Evolutionary conservation across 1,284 basidiomycete genomes (phyloP), one percentile per base, ranked within the genome.

Genomic region (Ustilago sp.): DNA sequence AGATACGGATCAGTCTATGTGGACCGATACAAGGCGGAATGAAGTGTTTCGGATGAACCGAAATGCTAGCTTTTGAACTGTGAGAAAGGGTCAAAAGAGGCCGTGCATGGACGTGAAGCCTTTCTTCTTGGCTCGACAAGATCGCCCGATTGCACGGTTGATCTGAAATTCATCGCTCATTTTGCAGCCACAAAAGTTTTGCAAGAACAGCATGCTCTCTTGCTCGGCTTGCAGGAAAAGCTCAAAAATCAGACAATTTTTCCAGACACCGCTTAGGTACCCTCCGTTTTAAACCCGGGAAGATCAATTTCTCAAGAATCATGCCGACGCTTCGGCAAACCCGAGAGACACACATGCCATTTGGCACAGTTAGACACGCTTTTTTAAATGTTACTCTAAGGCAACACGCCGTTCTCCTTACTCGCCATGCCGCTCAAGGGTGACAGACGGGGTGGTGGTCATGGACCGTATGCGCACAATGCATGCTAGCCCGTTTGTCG

Each of bases 241-340:
- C 41, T 17, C 15, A 19, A 15, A 43, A 23, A 23, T 23, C 23
- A 23, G 23, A 23, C 23, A 23, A 23, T 23, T 15, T 45, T 19
- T 45, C 41, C 41, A 45, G 9, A 45, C 41, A 19, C 38, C 4
- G 7, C 19, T 19, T 19, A 19, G 12, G 36, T 36, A 5, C 36
- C 36, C 1, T 38, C 36, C 36, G 2, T 38, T 13, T 38, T 13
- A 43, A 12, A 43, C 39, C n/a, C 43, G 8, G n/a, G n/a, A 19
- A 45, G n/a, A 41, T 41, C 39, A 32, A 11, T 50, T 4, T 39
- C 28, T 45, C 7, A 50, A 50, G 36, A 15, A 19, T 53, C 51
- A 53, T 53, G 51, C 51, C 51, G 51, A 53, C 34, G 35, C 35
- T 53, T 53, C 51, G 51, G 51, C 51, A 53, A 38, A 34, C 19